Evolutionary conservation across 345 rosid genomes (phyloP).

Genomic region (Eucalyptus marginata): DNA sequence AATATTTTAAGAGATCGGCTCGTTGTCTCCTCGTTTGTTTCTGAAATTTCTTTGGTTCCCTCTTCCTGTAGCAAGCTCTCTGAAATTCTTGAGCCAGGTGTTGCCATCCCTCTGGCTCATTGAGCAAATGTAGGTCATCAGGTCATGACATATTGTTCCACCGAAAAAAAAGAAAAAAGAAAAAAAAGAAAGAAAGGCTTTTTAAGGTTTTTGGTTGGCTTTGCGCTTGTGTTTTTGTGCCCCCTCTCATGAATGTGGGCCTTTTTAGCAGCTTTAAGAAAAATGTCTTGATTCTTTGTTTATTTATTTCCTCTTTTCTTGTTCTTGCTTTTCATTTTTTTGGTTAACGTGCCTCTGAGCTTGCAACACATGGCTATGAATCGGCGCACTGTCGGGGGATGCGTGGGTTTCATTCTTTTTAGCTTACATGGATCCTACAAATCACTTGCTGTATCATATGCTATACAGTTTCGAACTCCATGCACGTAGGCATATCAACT

Average conservation of each 20-base stretch:
- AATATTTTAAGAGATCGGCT: conserved; percentile 30
- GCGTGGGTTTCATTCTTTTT: background rate
- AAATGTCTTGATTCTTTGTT: background rate
- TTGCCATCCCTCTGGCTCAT: background rate
- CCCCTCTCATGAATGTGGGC: background rate
- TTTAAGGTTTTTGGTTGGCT: background rate
- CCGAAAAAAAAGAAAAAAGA: background rate
- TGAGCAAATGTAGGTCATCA: background rate
- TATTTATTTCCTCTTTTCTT: background rate
- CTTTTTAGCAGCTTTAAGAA: background rate
- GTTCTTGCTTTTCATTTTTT: background rate
- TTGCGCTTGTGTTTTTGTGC: background rate
- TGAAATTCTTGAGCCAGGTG: conserved; percentile 28
- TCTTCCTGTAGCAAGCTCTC: conserved; percentile 38
- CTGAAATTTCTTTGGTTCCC: conserved; percentile 40
- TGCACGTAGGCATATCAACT: conserved; percentile 1
- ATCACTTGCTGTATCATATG: background rate
- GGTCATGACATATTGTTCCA: background rate
- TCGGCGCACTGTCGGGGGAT: conserved; percentile 1
- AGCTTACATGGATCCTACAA: background rate
- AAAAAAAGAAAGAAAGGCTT: background rate
- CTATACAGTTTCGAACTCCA: background rate
- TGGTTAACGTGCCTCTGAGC: background rate
- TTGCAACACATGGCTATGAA: background rate
- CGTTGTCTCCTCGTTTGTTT: conserved; percentile 67